These are phyloP conservation scores for Ilex asprella DNA, from an alignment of 257 asterid species.

Conservation along the genomic window DNA sequence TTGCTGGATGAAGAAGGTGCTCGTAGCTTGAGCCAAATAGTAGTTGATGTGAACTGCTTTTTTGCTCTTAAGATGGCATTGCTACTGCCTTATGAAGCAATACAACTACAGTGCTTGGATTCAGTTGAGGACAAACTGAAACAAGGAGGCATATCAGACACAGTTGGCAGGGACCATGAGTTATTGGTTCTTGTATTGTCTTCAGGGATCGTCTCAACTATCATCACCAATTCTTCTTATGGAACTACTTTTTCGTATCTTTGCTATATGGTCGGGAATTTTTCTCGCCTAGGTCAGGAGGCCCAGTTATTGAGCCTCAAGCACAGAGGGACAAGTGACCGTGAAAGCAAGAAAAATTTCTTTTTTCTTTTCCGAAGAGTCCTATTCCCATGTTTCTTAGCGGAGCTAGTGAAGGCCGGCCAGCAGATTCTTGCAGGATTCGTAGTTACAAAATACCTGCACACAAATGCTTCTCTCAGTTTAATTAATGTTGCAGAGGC, in stretches of 20 bases:
- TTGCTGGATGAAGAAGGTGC: conserved; percentile 60
- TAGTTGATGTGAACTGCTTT: conserved; percentile 47
- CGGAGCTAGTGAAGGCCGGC: conserved; percentile 78
- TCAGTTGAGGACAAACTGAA: conserved; percentile 63
- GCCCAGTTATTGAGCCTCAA: conserved; percentile 21
- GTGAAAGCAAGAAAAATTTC: conserved; percentile 11
- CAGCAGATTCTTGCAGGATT: conserved; percentile 82
- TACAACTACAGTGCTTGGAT: conserved; percentile 66
- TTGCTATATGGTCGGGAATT: conserved; percentile 72
- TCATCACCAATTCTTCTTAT: conserved; percentile 44
- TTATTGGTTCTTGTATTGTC: conserved; percentile 55
- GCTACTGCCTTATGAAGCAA: conserved; percentile 50
- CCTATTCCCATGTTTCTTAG: conserved; percentile 64
- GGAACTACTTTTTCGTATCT: conserved; percentile 64
- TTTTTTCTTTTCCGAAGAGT: conserved; percentile 36
- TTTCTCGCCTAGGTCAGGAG: conserved; percentile 60
- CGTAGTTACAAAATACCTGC: conserved; percentile 62
- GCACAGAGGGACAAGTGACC: conserved; percentile 12
- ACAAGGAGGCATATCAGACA: conserved; percentile 47
- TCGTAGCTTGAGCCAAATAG: conserved; percentile 31
- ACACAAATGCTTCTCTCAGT: conserved; percentile 55
- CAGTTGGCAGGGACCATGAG: conserved; percentile 36
- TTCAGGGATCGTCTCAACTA: conserved; percentile 50
- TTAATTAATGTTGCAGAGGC: conserved; percentile 65
- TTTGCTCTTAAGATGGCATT: conserved; percentile 55